Percentiles rank a stretch among this genome's conserved stretches.
Conservation (phyloP, 331 rosid genomes). For the Rosa hybrid region DNA sequence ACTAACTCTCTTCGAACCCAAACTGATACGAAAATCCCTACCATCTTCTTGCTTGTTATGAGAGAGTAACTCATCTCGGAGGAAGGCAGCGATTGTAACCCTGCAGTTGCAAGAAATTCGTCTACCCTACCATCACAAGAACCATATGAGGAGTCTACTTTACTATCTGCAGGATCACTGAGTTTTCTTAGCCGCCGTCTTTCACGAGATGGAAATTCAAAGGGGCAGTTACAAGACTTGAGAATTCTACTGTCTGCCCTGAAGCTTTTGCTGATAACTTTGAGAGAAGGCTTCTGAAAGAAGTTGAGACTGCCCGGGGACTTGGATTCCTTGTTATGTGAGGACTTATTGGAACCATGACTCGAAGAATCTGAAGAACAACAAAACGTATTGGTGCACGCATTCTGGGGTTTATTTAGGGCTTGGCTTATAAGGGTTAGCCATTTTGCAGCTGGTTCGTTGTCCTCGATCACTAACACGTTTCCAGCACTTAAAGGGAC, state of each 20-base stretch:
- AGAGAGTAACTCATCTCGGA: constrained; percentile 49
- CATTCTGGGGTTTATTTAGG: constrained; percentile 56
- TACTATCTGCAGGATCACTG: constrained; percentile 31
- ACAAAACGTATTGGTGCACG: constrained; percentile 23
- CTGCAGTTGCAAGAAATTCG: constrained; percentile 56
- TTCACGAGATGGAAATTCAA: constrained; percentile 51
- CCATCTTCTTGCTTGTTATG: constrained; percentile 87
- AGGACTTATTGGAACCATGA: constrained; percentile 29
- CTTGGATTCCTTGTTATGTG: constrained; percentile 40
- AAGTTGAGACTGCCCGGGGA: constrained; percentile 42
- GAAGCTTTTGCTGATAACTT: constrained; percentile 54
- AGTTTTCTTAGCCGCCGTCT: constrained; percentile 52
- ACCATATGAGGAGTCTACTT: constrained; percentile 25
- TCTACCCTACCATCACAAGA: constrained; percentile 37
- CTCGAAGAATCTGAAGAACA: constrained; percentile 12
- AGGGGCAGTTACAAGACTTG: constrained; percentile 77
- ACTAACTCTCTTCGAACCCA: constrained; percentile 79
- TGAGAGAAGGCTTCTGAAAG: constrained; percentile 80
- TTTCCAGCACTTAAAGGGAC: constrained; percentile 95
- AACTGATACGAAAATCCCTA: constrained; percentile 79
- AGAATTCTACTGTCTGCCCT: constrained; percentile 63
- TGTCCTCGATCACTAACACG: constrained; percentile 84
- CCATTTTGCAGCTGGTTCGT: constrained; percentile 96
- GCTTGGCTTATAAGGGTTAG: constrained; percentile 69
- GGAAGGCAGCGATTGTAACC: constrained; percentile 35